Base-by-base conservation (phyloP, 2,329 filamentous ascomycete species). In the Exophiala sp. region DNA sequence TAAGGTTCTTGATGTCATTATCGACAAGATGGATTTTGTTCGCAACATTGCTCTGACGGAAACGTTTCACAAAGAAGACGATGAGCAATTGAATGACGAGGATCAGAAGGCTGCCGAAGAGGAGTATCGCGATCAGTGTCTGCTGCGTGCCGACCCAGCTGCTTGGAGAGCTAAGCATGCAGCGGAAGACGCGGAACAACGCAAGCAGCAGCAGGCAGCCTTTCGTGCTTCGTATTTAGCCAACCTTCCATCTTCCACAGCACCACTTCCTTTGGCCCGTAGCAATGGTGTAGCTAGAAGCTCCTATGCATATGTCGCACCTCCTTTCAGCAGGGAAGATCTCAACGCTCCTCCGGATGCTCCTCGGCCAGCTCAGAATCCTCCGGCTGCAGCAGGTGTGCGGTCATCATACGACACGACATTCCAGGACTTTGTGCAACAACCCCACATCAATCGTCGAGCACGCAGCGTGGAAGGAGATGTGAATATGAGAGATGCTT, bases 11-110 rank as follows among this genome's bases (percentile, higher is more conserved):
- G 90, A 95, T 64, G 71, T 72, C 43, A 70, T 73, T n/a, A 61
- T 72, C 39, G 47, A 57, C 8, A 53, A 62, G n/a, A 56, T 62
- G 35, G 54, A 59, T 6, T 61, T 63, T 46, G 69, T 75, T 44
- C 45, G 66, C 63, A 51, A 68, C 1, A 84, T 92, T 52, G 77
- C 81, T 2, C 79, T 85, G 36, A 87, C 85, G 0, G 86, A 92
- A 61, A 86, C 85, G 0, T 89, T 90, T 60, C 84, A 88, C 60
- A 78, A 82, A 60, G 85, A 91, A 59, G 85, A 87, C 52, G 72
- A 80, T 9, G 82, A 84, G 46, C 49, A 47, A 29, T 68, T 91
- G 18, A 84, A 83, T 0, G 72, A 75, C 0, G 82, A 87, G 47
- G 87, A 91, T 58, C 67, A 75, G 8, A 72, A 71, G 40, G 79